Evolutionary conservation across 805 yeast species (phyloP), one percentile per base, ranked within the genome.

Genomic region (Saccharomycopsis olivae): DNA sequence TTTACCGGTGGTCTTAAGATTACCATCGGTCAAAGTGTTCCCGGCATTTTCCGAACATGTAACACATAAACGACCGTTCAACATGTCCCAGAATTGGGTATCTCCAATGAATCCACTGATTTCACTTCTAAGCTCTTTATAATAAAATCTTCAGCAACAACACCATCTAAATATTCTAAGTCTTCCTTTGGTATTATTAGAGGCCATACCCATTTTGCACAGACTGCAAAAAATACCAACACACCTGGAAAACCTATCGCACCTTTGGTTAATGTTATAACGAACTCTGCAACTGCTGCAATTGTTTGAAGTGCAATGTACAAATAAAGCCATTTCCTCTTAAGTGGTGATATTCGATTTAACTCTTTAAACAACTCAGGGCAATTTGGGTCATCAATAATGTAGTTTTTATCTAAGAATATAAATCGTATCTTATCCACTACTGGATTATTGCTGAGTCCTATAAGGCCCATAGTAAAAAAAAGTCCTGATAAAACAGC

Each of bases 221-320:
- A 61, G 17, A 80, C 68, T 43, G 84, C 88, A 39, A 77, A 69
- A 2, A 67, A 43, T 52, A 89, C 58, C 36, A 89, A 60, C 0
- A 92, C 84, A 2, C 86, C 80, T 0, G 98, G 97, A 53, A 92
- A 89, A 2, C 95, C 97, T 24, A 89, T 85, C 0, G 97, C 96
- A 0, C 92, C 97, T 44, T 68, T 75, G 0, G 96, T 85, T 53
- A 78, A 73, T 0, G 94, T 82, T 24, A 89, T 86, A 0, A 77
- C 92, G 48, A 86, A 80, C 54, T 94, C 97, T 0, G 75, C 81
- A 1, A 71, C 80, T 38, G 79, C 79, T 1, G 92, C 92, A 16
- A 75, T 49, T 3, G 81, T 55, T 43, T 84, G 77, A 15, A 85
- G 60, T 1, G 55, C 38, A 1, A 81, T 57, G 51, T 78, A 89